Evolutionary conservation across 2,329 filamentous ascomycete species (phyloP).

Genomic region (Pseudohalonectria lignicola): DNA sequence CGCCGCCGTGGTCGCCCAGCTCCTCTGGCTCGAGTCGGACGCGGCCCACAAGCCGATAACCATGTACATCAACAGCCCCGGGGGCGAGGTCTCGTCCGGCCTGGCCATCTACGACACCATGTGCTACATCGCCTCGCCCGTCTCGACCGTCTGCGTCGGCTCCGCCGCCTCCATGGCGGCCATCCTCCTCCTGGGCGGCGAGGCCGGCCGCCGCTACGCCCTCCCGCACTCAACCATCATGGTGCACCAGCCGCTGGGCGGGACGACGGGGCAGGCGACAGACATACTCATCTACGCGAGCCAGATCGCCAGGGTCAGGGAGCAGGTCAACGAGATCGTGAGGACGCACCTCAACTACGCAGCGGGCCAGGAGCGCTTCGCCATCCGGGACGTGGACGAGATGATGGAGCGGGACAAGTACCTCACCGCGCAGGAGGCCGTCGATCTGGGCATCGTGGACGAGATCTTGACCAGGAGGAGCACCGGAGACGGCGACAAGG

Average conservation of each 20-base stretch:
- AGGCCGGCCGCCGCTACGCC: constrained; percentile 74
- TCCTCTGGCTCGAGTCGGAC: constrained; percentile 96
- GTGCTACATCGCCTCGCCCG: constrained; percentile 87
- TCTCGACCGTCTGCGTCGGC: constrained; percentile 90
- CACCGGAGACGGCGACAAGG: too few species aligned
- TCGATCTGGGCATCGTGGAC: constrained; percentile 85
- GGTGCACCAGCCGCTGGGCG: constrained; percentile 89
- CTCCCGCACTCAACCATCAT: constrained; percentile 92
- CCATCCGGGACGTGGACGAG: constrained; percentile 74
- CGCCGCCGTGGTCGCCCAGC: constrained; percentile 88
- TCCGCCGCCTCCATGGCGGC: constrained; percentile 94
- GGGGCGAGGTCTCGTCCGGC: constrained; percentile 80
- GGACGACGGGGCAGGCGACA: constrained; percentile 51
- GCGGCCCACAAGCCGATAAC: constrained; percentile 90
- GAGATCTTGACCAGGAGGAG: constrained; percentile 67
- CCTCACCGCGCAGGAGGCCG: constrained; percentile 76
- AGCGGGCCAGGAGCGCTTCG: constrained; percentile 64
- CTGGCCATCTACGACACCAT: constrained; percentile 97
- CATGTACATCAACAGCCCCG: constrained; percentile 96
- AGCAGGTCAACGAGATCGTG: constrained; percentile 86
- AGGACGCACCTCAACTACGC: constrained; percentile 71
- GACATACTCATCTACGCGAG: constrained; percentile 97
- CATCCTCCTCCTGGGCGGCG: constrained; percentile 75
- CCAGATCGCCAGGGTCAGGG: constrained; percentile 80
- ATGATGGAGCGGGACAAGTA: constrained; percentile 98